phyloP scores from a whole-genome alignment of 768 basidiomycete species.

The Lyophyllum semitale region DNA sequence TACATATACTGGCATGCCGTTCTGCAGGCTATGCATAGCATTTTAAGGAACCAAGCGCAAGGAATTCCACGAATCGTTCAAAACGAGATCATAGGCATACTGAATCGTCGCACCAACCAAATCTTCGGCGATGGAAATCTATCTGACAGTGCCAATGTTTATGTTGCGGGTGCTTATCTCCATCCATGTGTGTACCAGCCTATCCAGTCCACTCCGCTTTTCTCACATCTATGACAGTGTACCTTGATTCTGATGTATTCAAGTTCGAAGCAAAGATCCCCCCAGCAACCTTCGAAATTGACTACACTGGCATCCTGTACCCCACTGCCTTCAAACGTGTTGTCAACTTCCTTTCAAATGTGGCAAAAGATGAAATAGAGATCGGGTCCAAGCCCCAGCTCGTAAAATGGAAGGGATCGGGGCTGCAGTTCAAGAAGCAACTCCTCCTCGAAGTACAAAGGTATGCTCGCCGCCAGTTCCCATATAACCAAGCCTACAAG shows the following conservation, averaged over 20 bases:
- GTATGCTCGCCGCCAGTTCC: slow-evolving; percentile 1
- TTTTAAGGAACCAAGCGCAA: slow-evolving; percentile 3
- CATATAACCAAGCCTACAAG: slow-evolving; percentile 3
- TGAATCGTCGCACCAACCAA: slow-evolving; percentile 21
- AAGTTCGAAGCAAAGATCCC: background rate
- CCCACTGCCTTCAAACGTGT: background rate
- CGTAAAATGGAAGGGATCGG: slow-evolving; percentile 1
- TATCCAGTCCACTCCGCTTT: background rate
- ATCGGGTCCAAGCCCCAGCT: background rate
- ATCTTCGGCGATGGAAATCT: slow-evolving; percentile 23
- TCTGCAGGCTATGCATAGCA: slow-evolving; percentile 13
- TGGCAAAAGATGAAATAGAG: background rate
- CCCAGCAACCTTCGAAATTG: background rate
- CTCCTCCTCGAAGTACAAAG: slow-evolving; percentile 1
- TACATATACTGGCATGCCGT: slow-evolving; percentile 31
- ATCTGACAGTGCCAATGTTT: slow-evolving; percentile 15
- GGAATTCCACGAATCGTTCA: slow-evolving; percentile 16
- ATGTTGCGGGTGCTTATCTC: slow-evolving; percentile 23
- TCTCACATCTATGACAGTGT: background rate
- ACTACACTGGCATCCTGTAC: background rate
- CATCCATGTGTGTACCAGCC: slow-evolving; percentile 21
- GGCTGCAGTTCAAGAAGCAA: background rate
- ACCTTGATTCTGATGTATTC: slow-evolving; percentile 17
- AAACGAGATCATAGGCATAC: slow-evolving; percentile 18
- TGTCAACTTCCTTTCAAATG: background rate